Base-by-base conservation (phyloP, 768 basidiomycete species). In the Mrakia frigida region DNA sequence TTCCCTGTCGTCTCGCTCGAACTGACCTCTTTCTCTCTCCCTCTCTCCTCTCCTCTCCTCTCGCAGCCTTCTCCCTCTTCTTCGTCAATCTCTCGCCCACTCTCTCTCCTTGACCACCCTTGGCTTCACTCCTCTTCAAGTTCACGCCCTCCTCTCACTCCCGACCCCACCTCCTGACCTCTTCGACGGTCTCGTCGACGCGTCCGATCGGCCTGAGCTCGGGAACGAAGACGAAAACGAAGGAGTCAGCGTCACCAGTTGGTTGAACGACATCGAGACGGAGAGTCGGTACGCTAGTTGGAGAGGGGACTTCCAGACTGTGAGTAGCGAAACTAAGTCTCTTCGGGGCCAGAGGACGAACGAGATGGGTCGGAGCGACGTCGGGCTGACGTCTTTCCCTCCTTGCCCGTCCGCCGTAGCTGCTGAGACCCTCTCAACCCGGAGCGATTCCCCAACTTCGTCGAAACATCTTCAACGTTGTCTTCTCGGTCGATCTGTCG, bases 181-280 rank as follows among this genome's bases (percentile, higher is more conserved):
- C n/a, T 75, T 82, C 21, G 81, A 81, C 60, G 92, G 90, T 0
- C 79, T 97, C n/a, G 90, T 96, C 75, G 97, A 98, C 83, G 91
- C 94, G 1, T 93, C 91, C 76, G 96, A 99, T 83, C 85, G 92
- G 25, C 80, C 81, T 4, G 97, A 99, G 82, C 92, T 88, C 1
- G 93, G 90, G 23, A 37, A 50, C 16, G 46, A 43, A 4, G 43
- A 43, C 43, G 10, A 2, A 43, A 14, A 9, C 6, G 61, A n/a
- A 10, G 61, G 61, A 13, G 33, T 39, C 0, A 86, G 84, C 50
- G 86, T 91, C 5, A 87, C 95, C 53, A 81, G 90, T 0, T 98
- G 92, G 88, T 92, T 91, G 90, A 99, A 98, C 82, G 90, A 99
- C 81, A 83, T 98, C 28, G 90, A 92, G 84, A 91, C 88, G 78